Conservation (phyloP, 2,329 filamentous ascomycete species). For the Amauroascus niger region DNA sequence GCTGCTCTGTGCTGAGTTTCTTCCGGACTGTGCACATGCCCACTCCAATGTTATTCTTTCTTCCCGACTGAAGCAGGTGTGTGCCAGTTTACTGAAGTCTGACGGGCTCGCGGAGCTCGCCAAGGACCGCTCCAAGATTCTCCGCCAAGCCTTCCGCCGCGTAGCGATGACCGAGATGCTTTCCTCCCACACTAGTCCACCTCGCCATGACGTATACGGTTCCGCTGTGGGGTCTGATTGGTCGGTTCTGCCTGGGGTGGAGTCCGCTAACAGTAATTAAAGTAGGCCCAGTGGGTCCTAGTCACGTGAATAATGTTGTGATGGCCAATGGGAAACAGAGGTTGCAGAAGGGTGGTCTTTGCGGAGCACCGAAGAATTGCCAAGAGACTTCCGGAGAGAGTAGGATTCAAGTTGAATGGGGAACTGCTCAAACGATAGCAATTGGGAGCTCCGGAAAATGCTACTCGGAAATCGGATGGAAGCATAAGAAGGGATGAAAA, state of each 20-base stretch:
- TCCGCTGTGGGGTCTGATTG: conserved; percentile 1
- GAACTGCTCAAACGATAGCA: not conserved
- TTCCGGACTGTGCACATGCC: not conserved
- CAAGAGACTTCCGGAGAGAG: conserved; percentile 11
- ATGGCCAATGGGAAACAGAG: conserved; percentile 7
- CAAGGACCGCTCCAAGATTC: not conserved
- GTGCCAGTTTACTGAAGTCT: not conserved
- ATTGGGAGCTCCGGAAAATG: not conserved
- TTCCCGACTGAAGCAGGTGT: not conserved
- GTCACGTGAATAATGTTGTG: conserved; percentile 8
- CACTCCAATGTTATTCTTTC: no score
- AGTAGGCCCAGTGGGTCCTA: not conserved
- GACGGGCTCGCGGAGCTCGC: not conserved
- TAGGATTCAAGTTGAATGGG: conserved; percentile 1
- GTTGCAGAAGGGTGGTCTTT: not conserved
- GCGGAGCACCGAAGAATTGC: not conserved
- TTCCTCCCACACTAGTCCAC: not conserved
- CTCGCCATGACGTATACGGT: conserved; percentile 1
- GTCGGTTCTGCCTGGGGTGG: not conserved
- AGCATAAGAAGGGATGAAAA: not conserved
- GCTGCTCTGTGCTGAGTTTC: not conserved
- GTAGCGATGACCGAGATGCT: not conserved
- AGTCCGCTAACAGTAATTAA: not conserved
- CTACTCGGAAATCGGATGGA: not conserved
- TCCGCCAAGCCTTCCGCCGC: conserved; percentile 9